phyloP scores from a whole-genome alignment of 2,329 filamentous ascomycete species.

The Coniochaeta prunicola region DNA sequence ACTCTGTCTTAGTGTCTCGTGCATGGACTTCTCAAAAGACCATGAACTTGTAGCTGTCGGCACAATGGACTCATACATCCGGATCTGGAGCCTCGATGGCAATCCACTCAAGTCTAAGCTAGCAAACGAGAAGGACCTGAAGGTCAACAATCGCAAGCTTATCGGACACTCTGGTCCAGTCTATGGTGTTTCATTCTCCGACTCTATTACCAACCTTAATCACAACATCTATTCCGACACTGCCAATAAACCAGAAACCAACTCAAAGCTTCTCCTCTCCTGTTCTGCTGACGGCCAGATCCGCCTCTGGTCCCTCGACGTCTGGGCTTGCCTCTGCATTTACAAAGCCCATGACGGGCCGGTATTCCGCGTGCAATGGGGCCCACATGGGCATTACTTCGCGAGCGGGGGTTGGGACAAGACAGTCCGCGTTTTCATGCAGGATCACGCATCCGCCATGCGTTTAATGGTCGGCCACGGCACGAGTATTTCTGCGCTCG shows the following conservation, averaged over 20 bases:
- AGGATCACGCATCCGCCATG: constrained; percentile 83
- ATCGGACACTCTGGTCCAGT: constrained; percentile 89
- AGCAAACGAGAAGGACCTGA: constrained; percentile 47
- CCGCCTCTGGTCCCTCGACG: constrained; percentile 86
- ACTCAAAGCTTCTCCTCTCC: constrained; percentile 74
- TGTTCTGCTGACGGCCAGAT: constrained; percentile 82
- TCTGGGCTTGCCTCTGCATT: constrained; percentile 85
- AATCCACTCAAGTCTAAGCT: constrained; percentile 66
- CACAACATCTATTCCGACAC: constrained; percentile 42
- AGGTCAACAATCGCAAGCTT: constrained; percentile 60
- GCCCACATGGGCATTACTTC: constrained; percentile 94
- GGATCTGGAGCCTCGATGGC: constrained; percentile 87
- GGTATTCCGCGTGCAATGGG: constrained; percentile 82
- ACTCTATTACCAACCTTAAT: constrained; percentile 50
- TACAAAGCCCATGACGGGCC: constrained; percentile 92
- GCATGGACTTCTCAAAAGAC: constrained; percentile 91
- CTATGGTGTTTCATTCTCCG: constrained; percentile 82
- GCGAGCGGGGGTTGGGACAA: constrained; percentile 81
- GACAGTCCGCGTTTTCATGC: constrained; percentile 84
- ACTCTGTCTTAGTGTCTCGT: constrained; percentile 59
- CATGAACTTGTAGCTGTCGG: constrained; percentile 80
- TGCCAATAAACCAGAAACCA: constrained; percentile 36
- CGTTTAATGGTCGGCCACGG: constrained; percentile 90
- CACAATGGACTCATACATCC: constrained; percentile 90
- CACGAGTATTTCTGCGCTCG: constrained; percentile 81